Conservation (phyloP, 805 yeast species). For the Danielia oregonensis region DNA sequence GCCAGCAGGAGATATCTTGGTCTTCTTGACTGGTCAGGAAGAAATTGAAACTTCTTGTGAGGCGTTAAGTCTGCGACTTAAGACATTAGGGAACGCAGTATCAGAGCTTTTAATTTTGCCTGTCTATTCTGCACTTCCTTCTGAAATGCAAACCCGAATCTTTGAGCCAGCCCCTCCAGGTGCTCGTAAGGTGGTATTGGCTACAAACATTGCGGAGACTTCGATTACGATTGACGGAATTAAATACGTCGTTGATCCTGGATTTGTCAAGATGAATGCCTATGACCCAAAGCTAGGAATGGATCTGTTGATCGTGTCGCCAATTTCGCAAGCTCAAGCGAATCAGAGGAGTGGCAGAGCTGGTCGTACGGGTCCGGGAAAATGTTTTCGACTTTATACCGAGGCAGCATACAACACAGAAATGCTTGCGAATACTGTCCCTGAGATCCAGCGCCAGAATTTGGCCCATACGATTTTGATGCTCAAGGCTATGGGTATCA, state of each 20-base stretch:
- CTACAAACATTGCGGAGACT: conserved; percentile 96
- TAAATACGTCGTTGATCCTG: conserved; percentile 89
- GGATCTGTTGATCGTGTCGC: conserved; percentile 80
- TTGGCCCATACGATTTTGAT: conserved; percentile 76
- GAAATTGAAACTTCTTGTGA: conserved; percentile 92
- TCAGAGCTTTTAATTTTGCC: conserved; percentile 77
- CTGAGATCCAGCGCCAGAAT: conserved; percentile 90
- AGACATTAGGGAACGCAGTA: conserved; percentile 55
- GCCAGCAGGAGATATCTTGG: conserved; percentile 73
- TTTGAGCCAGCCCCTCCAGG: conserved; percentile 86
- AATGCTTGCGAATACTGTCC: conserved; percentile 74
- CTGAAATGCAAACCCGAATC: conserved; percentile 83
- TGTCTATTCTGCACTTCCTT: conserved; percentile 86
- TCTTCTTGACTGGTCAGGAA: conserved; percentile 87
- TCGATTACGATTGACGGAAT: conserved; percentile 95
- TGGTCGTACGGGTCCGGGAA: conserved; percentile 95
- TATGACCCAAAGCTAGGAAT: conserved; percentile 87
- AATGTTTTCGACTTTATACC: conserved; percentile 88
- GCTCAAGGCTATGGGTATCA: conserved; percentile 89
- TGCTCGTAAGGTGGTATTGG: conserved; percentile 83
- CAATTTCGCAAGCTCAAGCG: conserved; percentile 94
- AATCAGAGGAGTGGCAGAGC: conserved; percentile 96
- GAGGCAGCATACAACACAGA: conserved; percentile 75
- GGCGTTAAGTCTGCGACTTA: conserved; percentile 59
- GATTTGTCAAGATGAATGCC: conserved; percentile 86